A percentile compares a stretch with the other conserved stretches of the same genome.
These are phyloP conservation scores for Aspergillus egyptiacus DNA, from an alignment of 495 filamentous ascomycete species.

Conservation along the genomic window DNA sequence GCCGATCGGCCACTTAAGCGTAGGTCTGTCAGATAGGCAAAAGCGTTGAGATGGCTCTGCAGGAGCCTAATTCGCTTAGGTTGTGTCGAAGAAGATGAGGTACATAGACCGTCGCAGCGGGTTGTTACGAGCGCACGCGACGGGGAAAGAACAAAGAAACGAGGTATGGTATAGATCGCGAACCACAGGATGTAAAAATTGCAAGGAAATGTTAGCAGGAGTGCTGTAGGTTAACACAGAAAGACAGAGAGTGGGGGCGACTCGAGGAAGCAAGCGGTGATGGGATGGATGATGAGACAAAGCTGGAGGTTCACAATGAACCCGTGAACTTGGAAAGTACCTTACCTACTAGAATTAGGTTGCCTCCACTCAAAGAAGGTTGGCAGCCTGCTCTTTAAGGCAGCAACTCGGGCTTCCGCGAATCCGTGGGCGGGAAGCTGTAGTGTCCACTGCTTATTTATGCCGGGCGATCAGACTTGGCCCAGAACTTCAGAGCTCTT, in stretches of 20 bases:
- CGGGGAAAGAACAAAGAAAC: constrained; percentile 1
- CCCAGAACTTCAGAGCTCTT: no score
- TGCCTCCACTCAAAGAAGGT: constrained; percentile 10
- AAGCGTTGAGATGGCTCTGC: neutral
- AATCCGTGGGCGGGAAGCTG: constrained; percentile 11
- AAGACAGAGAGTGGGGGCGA: neutral
- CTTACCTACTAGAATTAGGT: no score
- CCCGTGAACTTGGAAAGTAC: no score
- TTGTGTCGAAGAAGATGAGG: constrained; percentile 5
- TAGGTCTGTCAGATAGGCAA: neutral
- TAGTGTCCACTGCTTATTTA: neutral
- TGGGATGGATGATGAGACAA: constrained; percentile 13
- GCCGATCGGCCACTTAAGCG: neutral
- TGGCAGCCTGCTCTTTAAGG: constrained; percentile 10
- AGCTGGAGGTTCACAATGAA: constrained; percentile 1
- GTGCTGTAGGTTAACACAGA: neutral
- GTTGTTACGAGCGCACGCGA: constrained; percentile 12
- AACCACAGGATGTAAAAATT: neutral
- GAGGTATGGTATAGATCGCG: neutral
- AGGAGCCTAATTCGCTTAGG: neutral
- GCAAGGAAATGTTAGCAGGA: neutral
- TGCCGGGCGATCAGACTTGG: constrained; percentile 17
- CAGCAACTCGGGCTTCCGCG: neutral
- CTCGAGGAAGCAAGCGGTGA: constrained; percentile 2
- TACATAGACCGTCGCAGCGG: neutral